Conservation (phyloP, 2,329 filamentous ascomycete species). For the Paecilomyces dactylethromorphus region DNA sequence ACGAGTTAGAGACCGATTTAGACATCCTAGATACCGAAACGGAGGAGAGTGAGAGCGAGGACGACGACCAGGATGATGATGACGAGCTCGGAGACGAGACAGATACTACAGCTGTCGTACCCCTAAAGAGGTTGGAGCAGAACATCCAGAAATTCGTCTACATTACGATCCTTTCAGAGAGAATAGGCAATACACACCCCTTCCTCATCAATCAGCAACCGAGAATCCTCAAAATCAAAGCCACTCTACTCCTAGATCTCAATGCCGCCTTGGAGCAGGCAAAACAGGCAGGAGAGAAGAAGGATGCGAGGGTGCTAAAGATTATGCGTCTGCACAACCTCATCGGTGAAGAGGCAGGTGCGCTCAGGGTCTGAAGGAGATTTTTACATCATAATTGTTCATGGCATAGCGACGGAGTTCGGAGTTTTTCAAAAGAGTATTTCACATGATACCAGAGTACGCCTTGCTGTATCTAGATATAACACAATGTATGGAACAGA, state of each 20-base stretch:
- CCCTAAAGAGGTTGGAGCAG: slow-evolving; percentile 44
- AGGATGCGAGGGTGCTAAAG: slow-evolving; percentile 42
- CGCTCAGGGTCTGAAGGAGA: slow-evolving; percentile 27
- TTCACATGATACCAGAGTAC: slow-evolving; percentile 35
- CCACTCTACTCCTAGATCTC: slow-evolving; percentile 59
- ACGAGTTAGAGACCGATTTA: slow-evolving; percentile 25
- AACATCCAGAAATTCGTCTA: slow-evolving; percentile 54
- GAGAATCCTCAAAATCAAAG: slow-evolving; percentile 52
- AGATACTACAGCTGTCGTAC: slow-evolving; percentile 23
- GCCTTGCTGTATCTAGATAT: slow-evolving; percentile 33
- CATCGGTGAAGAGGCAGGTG: slow-evolving; percentile 54
- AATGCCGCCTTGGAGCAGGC: slow-evolving; percentile 56
- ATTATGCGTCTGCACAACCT: slow-evolving; percentile 56
- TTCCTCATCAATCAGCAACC: slow-evolving; percentile 54
- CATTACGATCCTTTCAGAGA: slow-evolving; percentile 45
- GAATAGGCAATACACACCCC: slow-evolving; percentile 53
- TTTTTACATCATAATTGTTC: slow-evolving; percentile 12
- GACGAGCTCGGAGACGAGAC: slow-evolving; percentile 32
- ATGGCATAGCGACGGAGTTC: slow-evolving; percentile 45
- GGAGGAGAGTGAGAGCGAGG: slow-evolving; percentile 30
- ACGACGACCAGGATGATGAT: slow-evolving; percentile 28
- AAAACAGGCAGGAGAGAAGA: slow-evolving; percentile 28
- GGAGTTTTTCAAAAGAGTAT: slow-evolving; percentile 12
- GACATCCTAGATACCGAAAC: slow-evolving; percentile 29
- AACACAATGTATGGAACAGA: slow-evolving; percentile 40